phyloP scores from a whole-genome alignment of 345 rosid species.

The Carallia brachiata region DNA sequence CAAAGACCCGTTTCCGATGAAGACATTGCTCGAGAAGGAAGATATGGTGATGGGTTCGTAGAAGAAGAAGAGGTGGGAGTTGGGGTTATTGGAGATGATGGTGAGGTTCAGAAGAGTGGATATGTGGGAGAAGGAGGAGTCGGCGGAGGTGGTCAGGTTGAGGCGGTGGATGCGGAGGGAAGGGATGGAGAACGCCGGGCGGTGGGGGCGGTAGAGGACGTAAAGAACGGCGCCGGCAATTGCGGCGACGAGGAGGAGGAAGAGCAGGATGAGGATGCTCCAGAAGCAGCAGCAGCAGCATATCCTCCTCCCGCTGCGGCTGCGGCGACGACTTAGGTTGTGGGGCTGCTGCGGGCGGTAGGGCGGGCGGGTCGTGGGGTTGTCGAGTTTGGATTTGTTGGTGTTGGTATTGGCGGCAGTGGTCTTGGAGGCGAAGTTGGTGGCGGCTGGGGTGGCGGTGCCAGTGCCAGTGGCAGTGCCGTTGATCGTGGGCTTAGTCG shows the following conservation, averaged over 20 bases:
- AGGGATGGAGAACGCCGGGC: conserved; percentile 65
- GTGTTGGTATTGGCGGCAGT: conserved; percentile 22
- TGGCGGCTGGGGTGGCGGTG: neutral
- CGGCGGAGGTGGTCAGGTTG: conserved; percentile 65
- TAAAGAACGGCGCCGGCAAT: conserved; percentile 73
- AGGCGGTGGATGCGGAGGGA: conserved; percentile 70
- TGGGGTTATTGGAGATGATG: conserved; percentile 66
- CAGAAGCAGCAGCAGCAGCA: conserved; percentile 94
- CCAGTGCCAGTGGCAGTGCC: conserved; percentile 15
- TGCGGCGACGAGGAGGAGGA: conserved; percentile 58
- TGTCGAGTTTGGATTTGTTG: conserved; percentile 49
- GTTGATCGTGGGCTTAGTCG: conserved; percentile 14
- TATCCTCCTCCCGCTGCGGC: conserved; percentile 53
- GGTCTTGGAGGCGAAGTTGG: conserved; percentile 14
- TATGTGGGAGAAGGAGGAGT: conserved; percentile 62
- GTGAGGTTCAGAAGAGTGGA: conserved; percentile 78
- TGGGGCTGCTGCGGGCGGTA: conserved; percentile 59
- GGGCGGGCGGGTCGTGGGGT: conserved; percentile 56
- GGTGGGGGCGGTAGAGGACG: conserved; percentile 73
- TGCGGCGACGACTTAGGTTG: conserved; percentile 45
- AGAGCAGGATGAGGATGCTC: conserved; percentile 57
- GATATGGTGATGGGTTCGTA: conserved; percentile 62
- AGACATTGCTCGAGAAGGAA: conserved; percentile 39
- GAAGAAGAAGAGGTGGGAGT: conserved; percentile 62
- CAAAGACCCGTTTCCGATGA: conserved; percentile 68